These are phyloP conservation scores for Straminergon stramineum DNA, from an alignment of 225 moss, liverwort and hornwort genomes.

Conservation along the genomic window DNA sequence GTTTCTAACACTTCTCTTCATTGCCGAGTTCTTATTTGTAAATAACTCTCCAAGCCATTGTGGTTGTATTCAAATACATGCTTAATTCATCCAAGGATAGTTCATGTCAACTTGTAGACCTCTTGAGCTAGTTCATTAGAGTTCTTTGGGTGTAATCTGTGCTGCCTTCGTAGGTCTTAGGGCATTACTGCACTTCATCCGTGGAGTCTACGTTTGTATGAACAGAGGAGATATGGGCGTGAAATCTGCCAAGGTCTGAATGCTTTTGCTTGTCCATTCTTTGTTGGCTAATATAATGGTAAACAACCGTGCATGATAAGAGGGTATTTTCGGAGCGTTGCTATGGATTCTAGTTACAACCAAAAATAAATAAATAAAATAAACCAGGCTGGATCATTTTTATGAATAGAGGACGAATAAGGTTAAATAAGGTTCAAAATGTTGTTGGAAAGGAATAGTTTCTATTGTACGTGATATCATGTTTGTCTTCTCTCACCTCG, in stretches of 20 bases:
- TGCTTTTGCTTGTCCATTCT: background rate
- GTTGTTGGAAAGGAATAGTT: background rate
- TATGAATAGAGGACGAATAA: background rate
- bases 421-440: background rate
- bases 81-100: background rate
- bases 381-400: background rate
- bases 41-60: background rate
- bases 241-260: constrained; percentile 50
- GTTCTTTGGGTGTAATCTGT: background rate
- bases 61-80: background rate
- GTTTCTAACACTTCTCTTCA: background rate
- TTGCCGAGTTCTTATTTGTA: background rate
- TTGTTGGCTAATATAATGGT: background rate
- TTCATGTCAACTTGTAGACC: background rate
- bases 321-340: background rate
- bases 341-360: background rate
- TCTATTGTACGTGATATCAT: background rate
- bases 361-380: background rate
- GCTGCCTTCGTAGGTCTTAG: constrained; percentile 52
- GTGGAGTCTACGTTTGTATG: constrained; percentile 94
- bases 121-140: background rate
- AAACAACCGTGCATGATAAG: background rate
- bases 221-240: constrained; percentile 91
- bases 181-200: constrained; percentile 93
- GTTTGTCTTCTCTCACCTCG: background rate